Base-by-base conservation (phyloP, 805 yeast genomes). In the Candida yuanshanica region DNA sequence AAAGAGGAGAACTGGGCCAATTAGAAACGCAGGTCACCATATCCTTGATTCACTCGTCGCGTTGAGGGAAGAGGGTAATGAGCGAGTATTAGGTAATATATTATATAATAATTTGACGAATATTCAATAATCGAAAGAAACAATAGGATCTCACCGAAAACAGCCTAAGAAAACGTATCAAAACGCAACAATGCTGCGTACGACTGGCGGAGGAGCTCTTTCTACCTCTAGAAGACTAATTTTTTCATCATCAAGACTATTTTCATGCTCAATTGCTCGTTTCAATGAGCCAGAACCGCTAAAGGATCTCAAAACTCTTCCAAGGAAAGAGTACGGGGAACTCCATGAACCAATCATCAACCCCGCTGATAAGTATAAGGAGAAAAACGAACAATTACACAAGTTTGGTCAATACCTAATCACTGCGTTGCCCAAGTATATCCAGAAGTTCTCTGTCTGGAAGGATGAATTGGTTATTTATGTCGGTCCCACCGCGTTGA, bases 391-490 rank as follows among this genome's bases (percentile, higher is more conserved):
- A 57, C 87, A 83, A 50, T 70, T 86, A 47, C 95, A 84, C 68
- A 77, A 79, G 64, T 87, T 83, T 62, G 95, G 95, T 21, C 74
- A 77, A 42, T 87, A 87, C 59, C 61, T 87, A 49, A 81, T 83
- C 74, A 73, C 86, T 8, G 76, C 85, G 48, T 59, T 87, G 66
- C 95, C 95, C 36, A 87, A 85, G 63, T 84, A 68, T 57, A 74
- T 87, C 47, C 95, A 87, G 66, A 83, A 83, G 61, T 87, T 85
- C 55, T 71, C 86, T 6, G 95, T 87, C 37, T 87, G 95, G 95
- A 87, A 87, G 64, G 95, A 87, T 59, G 95, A 87, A 65, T 75
- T 87, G 60, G 75, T 82, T 34, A 63, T 87, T 38, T 81, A 79
- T 61, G 77, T 83, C 45, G 83, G 88, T 3, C 95, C 95, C 35